These are phyloP conservation scores for Suhomyces prunicola DNA, from an alignment of 805 yeast species.

Conservation along the genomic window DNA sequence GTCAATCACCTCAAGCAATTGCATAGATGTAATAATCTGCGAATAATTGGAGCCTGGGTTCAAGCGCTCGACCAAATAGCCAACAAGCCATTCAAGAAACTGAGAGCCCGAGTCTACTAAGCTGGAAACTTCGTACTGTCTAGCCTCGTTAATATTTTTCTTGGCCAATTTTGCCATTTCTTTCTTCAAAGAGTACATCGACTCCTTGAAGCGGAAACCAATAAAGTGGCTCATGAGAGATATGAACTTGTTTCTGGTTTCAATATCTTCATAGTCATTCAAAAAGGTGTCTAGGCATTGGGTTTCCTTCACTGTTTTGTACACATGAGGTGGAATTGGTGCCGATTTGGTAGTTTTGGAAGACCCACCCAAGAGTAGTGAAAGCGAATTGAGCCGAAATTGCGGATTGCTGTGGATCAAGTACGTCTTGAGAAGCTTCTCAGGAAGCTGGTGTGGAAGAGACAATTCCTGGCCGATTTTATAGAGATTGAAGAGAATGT, in stretches of 20 bases:
- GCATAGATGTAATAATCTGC: conserved; percentile 20
- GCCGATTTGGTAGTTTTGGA: conserved; percentile 40
- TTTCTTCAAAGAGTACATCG: conserved; percentile 56
- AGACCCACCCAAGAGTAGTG: conserved; percentile 60
- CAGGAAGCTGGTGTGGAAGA: conserved; percentile 8
- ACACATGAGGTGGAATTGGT: conserved; percentile 47
- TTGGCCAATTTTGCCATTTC: conserved; percentile 42
- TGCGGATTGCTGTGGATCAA: conserved; percentile 45
- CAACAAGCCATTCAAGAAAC: conserved; percentile 51
- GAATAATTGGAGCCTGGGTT: conserved; percentile 50
- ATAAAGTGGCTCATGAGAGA: conserved; percentile 63
- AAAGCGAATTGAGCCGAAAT: conserved; percentile 53
- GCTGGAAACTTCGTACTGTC: conserved; percentile 6
- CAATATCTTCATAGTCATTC: conserved; percentile 60
- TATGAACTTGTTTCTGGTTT: conserved; percentile 61
- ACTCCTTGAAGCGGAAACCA: conserved; percentile 58
- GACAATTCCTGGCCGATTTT: conserved; percentile 61
- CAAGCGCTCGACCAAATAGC: conserved; percentile 51
- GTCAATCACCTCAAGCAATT: conserved; percentile 12
- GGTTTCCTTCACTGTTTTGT: conserved; percentile 40
- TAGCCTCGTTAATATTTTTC: conserved; percentile 14
- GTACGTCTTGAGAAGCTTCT: conserved; percentile 25
- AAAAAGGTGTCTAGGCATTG: conserved; percentile 46
- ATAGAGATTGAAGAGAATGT: conserved; percentile 42
- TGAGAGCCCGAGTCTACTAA: conserved; percentile 8